Evolutionary conservation across 768 basidiomycete species (phyloP).

Genomic region (Agrocybe praecox): DNA sequence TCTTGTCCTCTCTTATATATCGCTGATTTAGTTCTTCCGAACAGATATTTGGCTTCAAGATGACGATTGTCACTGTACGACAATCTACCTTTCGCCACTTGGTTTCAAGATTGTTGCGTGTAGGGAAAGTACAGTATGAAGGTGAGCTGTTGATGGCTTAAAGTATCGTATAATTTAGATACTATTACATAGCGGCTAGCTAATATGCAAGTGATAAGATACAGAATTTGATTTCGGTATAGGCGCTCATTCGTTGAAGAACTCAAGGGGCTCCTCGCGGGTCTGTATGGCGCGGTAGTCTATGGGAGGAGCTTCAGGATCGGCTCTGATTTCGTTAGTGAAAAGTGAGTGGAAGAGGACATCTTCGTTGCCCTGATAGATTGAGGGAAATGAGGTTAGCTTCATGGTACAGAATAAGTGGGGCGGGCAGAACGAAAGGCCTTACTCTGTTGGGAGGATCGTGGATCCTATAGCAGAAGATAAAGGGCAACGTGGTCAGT

Average conservation of each 20-base stretch:
- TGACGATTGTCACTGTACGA: no score
- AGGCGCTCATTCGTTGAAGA: slow-evolving; percentile 65
- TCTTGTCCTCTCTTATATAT: slow-evolving; percentile 12
- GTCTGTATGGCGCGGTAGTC: slow-evolving; percentile 71
- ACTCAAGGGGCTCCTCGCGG: slow-evolving; percentile 57
- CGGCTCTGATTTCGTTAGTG: slow-evolving; percentile 56
- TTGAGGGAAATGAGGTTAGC: slow-evolving; percentile 1
- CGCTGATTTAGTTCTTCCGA: background rate
- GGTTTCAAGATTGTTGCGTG: no score
- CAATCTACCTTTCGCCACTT: no score
- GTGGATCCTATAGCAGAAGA: slow-evolving; percentile 53
- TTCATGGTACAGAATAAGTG: background rate
- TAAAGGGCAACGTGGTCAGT: background rate
- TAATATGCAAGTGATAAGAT: no score
- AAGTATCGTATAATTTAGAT: no score
- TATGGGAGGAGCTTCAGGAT: slow-evolving; percentile 49
- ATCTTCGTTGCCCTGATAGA: slow-evolving; percentile 59
- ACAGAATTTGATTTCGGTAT: background rate
- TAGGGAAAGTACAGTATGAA: no score
- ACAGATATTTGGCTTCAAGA: no score
- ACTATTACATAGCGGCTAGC: no score
- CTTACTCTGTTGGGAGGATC: slow-evolving; percentile 73
- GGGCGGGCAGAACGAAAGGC: slow-evolving; percentile 16
- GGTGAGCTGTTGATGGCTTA: no score
- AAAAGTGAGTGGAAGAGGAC: slow-evolving; percentile 74